Conservation (phyloP, 306 rosid genomes). For the Prunus dulcis region DNA sequence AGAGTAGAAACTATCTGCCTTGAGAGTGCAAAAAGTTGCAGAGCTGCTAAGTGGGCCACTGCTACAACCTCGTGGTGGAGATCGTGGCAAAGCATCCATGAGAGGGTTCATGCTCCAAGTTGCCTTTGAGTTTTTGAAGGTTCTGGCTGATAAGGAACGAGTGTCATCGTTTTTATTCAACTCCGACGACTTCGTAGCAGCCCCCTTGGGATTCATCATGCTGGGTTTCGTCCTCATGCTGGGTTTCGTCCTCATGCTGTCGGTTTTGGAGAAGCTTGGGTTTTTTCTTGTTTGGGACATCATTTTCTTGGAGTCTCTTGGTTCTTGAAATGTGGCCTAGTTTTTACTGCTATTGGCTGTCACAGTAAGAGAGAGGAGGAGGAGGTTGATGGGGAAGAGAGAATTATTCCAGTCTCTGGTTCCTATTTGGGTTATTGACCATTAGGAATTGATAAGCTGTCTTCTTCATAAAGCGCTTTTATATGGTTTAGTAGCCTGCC, state of each 20-base stretch:
- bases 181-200: not conserved
- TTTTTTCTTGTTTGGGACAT: not conserved
- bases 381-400: no score
- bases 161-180: not conserved
- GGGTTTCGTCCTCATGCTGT: not conserved
- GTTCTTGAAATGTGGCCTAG: not conserved
- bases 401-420: no score
- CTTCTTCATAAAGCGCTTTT: not conserved
- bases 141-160: conserved; percentile 21
- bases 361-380: not conserved
- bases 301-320: not conserved
- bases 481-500: not conserved
- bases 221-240: conserved; percentile 1
- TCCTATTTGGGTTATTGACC: no score
- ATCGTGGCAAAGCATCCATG: conserved; percentile 33
- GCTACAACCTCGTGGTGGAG: conserved; percentile 44
- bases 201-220: not conserved
- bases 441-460: not conserved
- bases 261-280: not conserved
- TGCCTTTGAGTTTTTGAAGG: conserved; percentile 13
- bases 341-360: not conserved
- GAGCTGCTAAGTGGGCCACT: conserved; percentile 24
- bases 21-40: conserved; percentile 1
- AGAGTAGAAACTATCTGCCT: conserved; percentile 16
- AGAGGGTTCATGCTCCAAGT: conserved; percentile 45